phyloP scores from a whole-genome alignment of 2,329 filamentous ascomycete genomes.

The Cladosporium sp. region DNA sequence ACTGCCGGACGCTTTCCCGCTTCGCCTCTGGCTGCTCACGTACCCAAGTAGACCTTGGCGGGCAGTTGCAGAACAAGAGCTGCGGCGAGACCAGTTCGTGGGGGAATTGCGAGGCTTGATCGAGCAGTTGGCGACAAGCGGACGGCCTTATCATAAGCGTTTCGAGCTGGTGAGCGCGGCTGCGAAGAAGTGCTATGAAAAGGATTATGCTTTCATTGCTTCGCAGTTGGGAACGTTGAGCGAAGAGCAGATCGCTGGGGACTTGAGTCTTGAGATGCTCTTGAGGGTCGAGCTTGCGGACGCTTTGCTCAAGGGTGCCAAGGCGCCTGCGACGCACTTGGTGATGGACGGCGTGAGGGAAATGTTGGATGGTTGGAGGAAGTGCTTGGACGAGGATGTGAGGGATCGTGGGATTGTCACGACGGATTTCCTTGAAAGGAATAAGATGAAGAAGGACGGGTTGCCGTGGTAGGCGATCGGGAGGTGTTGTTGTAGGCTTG shows the following conservation, averaged over 20 bases:
- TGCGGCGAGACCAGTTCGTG: not conserved
- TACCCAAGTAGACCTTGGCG: conserved; percentile 17
- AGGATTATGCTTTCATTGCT: conserved; percentile 1
- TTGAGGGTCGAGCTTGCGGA: not conserved
- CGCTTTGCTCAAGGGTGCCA: not conserved
- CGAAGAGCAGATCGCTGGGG: not conserved
- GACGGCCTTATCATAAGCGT: conserved; percentile 1
- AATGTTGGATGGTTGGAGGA: not conserved
- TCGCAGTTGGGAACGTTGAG: not conserved
- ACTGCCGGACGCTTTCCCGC: conserved; percentile 21
- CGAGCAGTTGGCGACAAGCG: not conserved
- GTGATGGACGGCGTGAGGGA: not conserved
- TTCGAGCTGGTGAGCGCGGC: not conserved
- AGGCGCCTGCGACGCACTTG: not conserved
- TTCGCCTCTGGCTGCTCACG: conserved; percentile 27
- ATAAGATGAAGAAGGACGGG: not conserved
- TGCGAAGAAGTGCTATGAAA: conserved; percentile 7
- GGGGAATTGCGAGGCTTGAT: not conserved
- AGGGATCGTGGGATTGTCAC: not conserved
- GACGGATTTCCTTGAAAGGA: not conserved
- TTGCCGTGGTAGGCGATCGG: not conserved
- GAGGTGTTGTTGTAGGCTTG: too few relatives aligned
- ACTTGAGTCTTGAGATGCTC: not conserved
- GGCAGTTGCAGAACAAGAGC: not conserved
- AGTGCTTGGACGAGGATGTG: not conserved